Evolutionary conservation across 345 rosid genomes (phyloP).

Genomic region (Moricandia arvensis): DNA sequence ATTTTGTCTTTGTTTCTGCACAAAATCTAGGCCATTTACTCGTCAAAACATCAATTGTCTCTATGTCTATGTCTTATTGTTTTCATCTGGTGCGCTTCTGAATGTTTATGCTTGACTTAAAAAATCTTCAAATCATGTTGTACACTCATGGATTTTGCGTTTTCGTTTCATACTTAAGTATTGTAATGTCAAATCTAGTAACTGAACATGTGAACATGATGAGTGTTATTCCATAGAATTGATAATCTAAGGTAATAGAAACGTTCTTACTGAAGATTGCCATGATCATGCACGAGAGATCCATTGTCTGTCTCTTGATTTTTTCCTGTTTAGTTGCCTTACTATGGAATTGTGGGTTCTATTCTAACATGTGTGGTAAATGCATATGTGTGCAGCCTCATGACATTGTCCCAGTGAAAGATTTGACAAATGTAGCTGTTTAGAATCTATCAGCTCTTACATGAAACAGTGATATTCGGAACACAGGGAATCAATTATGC

Average conservation of each 20-base stretch:
- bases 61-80: neutral
- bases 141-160: neutral
- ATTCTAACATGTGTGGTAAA: constrained; percentile 25
- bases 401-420: constrained; percentile 35
- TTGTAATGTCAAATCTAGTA: neutral
- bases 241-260: neutral
- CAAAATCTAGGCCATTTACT: neutral
- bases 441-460: constrained; percentile 6
- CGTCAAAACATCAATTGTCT: neutral
- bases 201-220: neutral
- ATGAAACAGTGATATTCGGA: neutral
- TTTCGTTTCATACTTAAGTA: neutral
- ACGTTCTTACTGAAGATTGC: neutral
- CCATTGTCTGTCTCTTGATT: neutral
- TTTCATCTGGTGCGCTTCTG: neutral
- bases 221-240: neutral
- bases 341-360: too few species aligned
- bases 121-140: neutral
- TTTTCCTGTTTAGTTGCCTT: too few species aligned
- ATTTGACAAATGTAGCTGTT: constrained; percentile 35
- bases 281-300: constrained; percentile 1
- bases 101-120: neutral
- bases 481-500: neutral
- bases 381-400: constrained; percentile 29
- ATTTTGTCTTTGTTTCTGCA: neutral